These are phyloP conservation scores for Alternaria consortialis DNA, from an alignment of 2,329 filamentous ascomycete species.

Conservation along the genomic window DNA sequence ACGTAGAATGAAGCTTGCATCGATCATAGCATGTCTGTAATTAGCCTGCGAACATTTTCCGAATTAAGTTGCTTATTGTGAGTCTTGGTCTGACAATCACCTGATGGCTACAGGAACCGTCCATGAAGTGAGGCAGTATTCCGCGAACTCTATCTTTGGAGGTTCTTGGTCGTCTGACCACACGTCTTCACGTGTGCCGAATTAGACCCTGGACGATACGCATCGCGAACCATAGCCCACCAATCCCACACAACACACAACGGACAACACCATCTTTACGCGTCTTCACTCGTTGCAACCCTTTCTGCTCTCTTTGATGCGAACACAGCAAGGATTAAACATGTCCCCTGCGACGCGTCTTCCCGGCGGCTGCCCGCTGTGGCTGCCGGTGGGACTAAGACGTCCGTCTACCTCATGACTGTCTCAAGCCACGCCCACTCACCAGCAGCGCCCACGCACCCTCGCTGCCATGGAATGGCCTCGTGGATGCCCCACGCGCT, in stretches of 20 bases:
- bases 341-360: constrained; percentile 12
- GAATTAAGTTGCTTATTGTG: background rate
- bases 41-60: background rate
- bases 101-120: too few species aligned
- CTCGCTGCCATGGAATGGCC: constrained; percentile 17
- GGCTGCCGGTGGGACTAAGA: constrained; percentile 10
- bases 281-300: constrained; percentile 1
- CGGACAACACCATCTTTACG: constrained; percentile 3
- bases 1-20: background rate
- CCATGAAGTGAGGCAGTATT: background rate
- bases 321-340: constrained; percentile 6
- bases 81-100: background rate
- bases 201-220: background rate
- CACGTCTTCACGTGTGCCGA: constrained; percentile 12
- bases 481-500: constrained; percentile 18
- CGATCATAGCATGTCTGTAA: background rate
- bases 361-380: constrained; percentile 14
- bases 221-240: background rate
- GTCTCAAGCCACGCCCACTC: constrained; percentile 17
- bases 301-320: background rate
- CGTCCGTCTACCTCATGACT: constrained; percentile 24
- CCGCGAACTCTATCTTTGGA: too few species aligned
- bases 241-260: background rate
- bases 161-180: constrained; percentile 6
- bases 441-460: constrained; percentile 17